These are phyloP conservation scores for Phytophthora gonapodyides DNA, from an alignment of 352 stramenopile species.

Conservation along the genomic window DNA sequence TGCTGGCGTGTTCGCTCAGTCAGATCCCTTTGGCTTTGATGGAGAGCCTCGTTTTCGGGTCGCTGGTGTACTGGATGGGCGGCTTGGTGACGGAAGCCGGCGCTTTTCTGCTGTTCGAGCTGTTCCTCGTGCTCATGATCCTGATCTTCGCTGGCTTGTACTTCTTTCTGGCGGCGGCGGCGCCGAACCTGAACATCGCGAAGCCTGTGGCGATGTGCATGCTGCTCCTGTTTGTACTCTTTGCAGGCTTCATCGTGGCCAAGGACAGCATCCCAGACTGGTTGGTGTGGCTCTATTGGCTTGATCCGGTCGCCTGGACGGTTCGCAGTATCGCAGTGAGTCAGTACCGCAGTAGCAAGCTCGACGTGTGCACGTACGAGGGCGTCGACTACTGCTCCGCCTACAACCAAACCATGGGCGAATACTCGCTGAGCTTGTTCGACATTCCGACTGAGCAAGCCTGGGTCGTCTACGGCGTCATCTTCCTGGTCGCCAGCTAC, in stretches of 20 bases:
- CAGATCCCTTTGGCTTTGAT: not conserved
- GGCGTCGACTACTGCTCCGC: conserved; percentile 34
- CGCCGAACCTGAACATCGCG: conserved; percentile 10
- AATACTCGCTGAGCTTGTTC: conserved; percentile 33
- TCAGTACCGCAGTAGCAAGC: conserved; percentile 24
- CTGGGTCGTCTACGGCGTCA: conserved; percentile 35
- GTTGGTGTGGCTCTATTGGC: conserved; percentile 2
- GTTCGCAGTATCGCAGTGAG: conserved; percentile 25
- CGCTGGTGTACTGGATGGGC: conserved; percentile 8
- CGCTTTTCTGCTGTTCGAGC: conserved; percentile 1
- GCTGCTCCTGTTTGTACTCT: not conserved
- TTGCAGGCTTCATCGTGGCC: conserved; percentile 3
- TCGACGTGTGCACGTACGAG: conserved; percentile 22
- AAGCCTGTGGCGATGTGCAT: not conserved
- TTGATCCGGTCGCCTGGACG: conserved; percentile 5
- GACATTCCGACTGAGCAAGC: conserved; percentile 23
- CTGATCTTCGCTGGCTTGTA: conserved; percentile 1
- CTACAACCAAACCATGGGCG: conserved; percentile 27
- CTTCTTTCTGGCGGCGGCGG: conserved; percentile 3
- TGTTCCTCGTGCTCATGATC: conserved; percentile 6
- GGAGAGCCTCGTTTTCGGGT: conserved; percentile 12
- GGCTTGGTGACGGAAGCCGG: not conserved
- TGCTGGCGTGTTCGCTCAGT: conserved; percentile 2
- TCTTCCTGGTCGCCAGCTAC: conserved; percentile 35
- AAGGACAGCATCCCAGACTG: conserved; percentile 5